phyloP scores from a whole-genome alignment of 2,329 filamentous ascomycete genomes.

The Rhynchosporium graminicola region DNA sequence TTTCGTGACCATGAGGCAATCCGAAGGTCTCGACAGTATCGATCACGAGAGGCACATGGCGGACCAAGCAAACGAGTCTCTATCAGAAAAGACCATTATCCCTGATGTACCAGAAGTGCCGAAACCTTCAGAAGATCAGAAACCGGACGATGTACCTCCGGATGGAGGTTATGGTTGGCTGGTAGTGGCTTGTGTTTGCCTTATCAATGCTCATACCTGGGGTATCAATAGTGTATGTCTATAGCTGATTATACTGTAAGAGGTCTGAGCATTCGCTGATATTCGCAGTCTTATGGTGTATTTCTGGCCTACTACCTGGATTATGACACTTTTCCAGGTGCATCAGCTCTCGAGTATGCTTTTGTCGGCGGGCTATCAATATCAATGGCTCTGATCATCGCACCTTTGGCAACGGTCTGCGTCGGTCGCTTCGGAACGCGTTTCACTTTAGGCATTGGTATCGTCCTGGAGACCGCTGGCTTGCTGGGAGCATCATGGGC shows the following conservation, averaged over 20 bases:
- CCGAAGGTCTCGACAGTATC: constrained; percentile 6
- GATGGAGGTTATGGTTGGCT: constrained; percentile 62
- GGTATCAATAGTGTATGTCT: constrained; percentile 40
- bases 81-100: constrained; percentile 26
- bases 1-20: not conserved
- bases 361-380: constrained; percentile 76
- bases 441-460: constrained; percentile 63
- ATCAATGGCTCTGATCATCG: constrained; percentile 65
- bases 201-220: constrained; percentile 52
- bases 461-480: constrained; percentile 61
- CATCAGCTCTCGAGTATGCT: constrained; percentile 67
- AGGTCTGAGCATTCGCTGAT: constrained; percentile 16
- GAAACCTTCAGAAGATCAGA: constrained; percentile 9
- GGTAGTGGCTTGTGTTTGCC: constrained; percentile 47
- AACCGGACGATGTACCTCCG: constrained; percentile 45
- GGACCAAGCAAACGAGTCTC: constrained; percentile 4
- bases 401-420: constrained; percentile 52
- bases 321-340: constrained; percentile 61
- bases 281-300: constrained; percentile 62
- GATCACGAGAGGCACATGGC: constrained; percentile 3
- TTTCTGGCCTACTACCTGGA: constrained; percentile 76
- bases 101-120: constrained; percentile 16
- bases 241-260: too few relatives aligned
- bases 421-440: constrained; percentile 65
- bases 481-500: constrained; percentile 73